phyloP scores from a whole-genome alignment of 2,329 filamentous ascomycete species.

The Colletotrichum sp. region DNA sequence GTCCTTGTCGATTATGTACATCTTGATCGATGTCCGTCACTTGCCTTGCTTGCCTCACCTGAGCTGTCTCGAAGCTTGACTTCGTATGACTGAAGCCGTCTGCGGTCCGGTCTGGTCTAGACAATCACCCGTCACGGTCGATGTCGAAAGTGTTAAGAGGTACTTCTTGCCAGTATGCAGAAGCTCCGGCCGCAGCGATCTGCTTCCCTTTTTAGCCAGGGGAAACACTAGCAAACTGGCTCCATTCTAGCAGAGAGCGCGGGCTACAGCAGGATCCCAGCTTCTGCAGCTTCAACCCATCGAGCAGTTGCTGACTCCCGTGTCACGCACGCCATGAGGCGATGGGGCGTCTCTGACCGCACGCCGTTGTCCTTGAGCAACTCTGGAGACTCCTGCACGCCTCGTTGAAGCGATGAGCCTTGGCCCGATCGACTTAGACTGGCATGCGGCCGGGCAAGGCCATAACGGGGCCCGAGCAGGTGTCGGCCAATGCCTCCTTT shows the following conservation, averaged over 20 bases:
- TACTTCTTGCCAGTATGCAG: neutral
- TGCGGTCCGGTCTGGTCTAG: neutral
- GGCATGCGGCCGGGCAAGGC: neutral
- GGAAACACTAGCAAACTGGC: neutral
- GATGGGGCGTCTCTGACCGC: neutral
- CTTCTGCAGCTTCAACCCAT: neutral
- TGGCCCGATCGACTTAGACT: neutral
- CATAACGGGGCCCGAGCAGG: neutral
- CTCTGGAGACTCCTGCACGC: neutral
- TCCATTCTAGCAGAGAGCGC: neutral
- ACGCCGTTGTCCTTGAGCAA: neutral
- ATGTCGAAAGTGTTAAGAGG: neutral
- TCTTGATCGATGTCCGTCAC: neutral
- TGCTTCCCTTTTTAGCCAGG: neutral
- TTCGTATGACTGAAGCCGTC: neutral
- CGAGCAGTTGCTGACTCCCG: neutral
- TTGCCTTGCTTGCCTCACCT: neutral
- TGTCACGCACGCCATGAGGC: neutral
- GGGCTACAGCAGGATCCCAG: neutral
- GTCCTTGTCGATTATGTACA: neutral
- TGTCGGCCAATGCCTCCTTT: slow-evolving; percentile 5
- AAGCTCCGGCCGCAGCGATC: neutral
- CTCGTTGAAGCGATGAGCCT: neutral
- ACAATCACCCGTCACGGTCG: neutral
- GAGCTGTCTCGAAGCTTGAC: neutral